Conservation (phyloP, 2,329 filamentous ascomycete genomes). For the Fusarium duplospermum region DNA sequence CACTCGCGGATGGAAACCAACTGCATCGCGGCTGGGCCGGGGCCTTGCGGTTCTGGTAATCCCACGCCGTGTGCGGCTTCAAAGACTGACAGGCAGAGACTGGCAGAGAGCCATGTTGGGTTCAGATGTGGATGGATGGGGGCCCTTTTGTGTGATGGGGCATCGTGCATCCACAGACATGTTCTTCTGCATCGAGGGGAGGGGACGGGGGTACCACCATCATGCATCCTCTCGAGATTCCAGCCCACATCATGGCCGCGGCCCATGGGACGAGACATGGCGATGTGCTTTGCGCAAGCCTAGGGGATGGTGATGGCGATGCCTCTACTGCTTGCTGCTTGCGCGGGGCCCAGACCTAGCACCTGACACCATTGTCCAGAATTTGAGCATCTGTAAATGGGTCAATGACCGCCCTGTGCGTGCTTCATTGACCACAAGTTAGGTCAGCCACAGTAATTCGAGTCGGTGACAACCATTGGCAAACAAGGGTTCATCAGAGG, state of each 20-base stretch:
- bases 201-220: slow-evolving; percentile 30
- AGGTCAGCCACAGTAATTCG: slow-evolving; percentile 14
- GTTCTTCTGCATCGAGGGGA: slow-evolving; percentile 39
- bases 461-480: slow-evolving; percentile 11
- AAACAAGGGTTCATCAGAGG: slow-evolving; percentile 21
- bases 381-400: neutral
- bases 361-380: slow-evolving; percentile 4
- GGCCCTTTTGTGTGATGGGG: slow-evolving; percentile 40
- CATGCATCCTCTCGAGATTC: slow-evolving; percentile 31
- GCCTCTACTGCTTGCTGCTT: neutral
- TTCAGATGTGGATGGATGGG: slow-evolving; percentile 30
- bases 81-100: slow-evolving; percentile 10
- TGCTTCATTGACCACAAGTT: slow-evolving; percentile 13
- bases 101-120: slow-evolving; percentile 26
- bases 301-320: neutral
- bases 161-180: slow-evolving; percentile 40
- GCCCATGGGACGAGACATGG: slow-evolving; percentile 8
- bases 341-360: neutral
- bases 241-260: slow-evolving; percentile 14
- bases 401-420: slow-evolving; percentile 4
- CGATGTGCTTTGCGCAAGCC: slow-evolving; percentile 4
- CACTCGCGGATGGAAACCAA: slow-evolving; percentile 36
- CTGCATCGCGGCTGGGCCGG: slow-evolving; percentile 33
- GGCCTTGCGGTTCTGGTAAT: slow-evolving; percentile 25
- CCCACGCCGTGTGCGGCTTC: slow-evolving; percentile 31